phyloP scores from a whole-genome alignment of 257 asterid genomes.

The Henckelia pumila region DNA sequence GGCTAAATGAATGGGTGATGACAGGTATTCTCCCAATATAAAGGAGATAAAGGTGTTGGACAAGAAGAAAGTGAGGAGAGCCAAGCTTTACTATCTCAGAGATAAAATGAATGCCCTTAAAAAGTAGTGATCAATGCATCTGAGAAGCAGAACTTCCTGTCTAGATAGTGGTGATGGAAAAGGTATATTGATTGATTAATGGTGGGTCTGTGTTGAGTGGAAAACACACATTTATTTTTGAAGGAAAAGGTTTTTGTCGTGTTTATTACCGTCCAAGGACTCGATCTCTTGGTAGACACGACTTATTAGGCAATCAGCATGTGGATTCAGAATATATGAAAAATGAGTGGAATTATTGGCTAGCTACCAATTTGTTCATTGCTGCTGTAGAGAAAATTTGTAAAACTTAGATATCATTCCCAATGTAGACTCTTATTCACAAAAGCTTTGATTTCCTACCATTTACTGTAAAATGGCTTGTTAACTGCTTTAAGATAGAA shows the following conservation, averaged over 20 bases:
- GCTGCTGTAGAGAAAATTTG: conserved; percentile 11
- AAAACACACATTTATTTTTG: conserved; percentile 22
- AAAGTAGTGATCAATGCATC: conserved; percentile 37
- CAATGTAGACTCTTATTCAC: conserved; percentile 2
- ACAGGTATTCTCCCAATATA: conserved; percentile 92
- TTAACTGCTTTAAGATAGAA: neutral
- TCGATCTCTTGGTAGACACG: neutral
- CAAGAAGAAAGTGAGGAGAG: conserved; percentile 94
- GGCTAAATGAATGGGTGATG: conserved; percentile 31
- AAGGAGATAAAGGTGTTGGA: conserved; percentile 93
- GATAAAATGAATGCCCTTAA: conserved; percentile 86
- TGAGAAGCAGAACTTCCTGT: conserved; percentile 20
- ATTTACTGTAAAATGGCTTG: conserved; percentile 3
- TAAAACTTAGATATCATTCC: neutral
- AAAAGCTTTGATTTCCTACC: neutral
- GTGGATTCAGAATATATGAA: conserved; percentile 21
- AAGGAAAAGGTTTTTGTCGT: conserved; percentile 18
- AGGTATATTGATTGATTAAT: conserved; percentile 24
- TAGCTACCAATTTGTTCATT: conserved; percentile 16
- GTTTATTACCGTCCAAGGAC: neutral
- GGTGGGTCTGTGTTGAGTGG: conserved; percentile 21
- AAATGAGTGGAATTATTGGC: conserved; percentile 30
- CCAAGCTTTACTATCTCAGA: conserved; percentile 94
- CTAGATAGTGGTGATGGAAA: conserved; percentile 31
- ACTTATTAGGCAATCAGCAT: conserved; percentile 9